Percentiles rank a stretch among this genome's conserved stretches.
Conservation (phyloP, 2,329 filamentous ascomycete species). For the Cladophialophora exuberans region DNA sequence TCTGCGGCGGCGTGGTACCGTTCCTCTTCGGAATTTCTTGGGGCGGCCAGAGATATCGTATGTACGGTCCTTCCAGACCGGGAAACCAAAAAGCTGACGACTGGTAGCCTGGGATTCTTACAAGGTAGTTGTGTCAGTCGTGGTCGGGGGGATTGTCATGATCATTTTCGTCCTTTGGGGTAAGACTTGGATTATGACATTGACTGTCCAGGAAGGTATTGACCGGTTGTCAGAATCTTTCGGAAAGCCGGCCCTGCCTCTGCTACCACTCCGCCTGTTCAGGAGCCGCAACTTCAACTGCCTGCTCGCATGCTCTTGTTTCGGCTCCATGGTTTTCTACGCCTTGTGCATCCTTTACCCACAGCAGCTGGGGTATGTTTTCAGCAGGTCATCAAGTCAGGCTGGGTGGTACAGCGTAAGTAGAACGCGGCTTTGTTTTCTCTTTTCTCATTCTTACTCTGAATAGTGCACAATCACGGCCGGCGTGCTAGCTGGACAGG, state of each 20-base stretch:
- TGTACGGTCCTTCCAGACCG: neutral
- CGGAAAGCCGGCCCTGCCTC: neutral
- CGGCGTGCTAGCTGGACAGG: constrained; percentile 4
- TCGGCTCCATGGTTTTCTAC: neutral
- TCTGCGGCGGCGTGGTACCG: constrained; percentile 5
- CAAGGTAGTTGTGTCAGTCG: neutral
- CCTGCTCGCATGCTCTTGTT: neutral
- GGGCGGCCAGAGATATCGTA: constrained; percentile 18
- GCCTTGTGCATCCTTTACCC: neutral
- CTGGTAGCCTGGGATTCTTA: constrained; percentile 5
- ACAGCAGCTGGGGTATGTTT: neutral
- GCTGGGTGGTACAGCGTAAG: constrained; percentile 5
- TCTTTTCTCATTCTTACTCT: neutral
- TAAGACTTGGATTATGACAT: neutral
- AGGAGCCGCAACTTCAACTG: neutral
- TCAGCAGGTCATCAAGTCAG: neutral
- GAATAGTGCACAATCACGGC: neutral
- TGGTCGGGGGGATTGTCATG: constrained; percentile 3
- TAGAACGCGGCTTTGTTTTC: neutral
- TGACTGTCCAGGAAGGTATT: neutral
- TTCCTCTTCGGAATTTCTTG: constrained; percentile 14
- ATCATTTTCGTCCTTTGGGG: neutral
- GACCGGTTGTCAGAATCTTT: neutral
- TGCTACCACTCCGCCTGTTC: neutral
- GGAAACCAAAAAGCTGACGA: neutral